These are phyloP conservation scores for Rhododendron griersonianum DNA, from an alignment of 148 eudicot genomes.

Conservation along the genomic window DNA sequence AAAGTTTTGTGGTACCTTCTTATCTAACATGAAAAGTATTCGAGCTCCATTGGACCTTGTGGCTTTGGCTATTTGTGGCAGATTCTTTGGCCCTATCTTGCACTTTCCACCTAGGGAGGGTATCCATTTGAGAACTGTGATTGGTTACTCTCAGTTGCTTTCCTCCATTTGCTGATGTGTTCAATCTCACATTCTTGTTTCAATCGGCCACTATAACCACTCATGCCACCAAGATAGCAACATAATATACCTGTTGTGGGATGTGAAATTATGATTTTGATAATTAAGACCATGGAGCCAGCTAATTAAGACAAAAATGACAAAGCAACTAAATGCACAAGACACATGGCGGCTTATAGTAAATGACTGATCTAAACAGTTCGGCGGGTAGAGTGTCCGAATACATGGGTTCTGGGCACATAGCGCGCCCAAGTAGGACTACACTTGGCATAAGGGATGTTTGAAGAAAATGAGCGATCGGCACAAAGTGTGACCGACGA, in stretches of 20 bases:
- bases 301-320: background rate
- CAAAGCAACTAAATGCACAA: background rate
- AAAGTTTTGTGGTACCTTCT: background rate
- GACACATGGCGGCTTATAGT: background rate
- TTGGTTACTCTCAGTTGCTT: background rate
- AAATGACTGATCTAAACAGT: no score
- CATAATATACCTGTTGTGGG: background rate
- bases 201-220: background rate
- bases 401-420: background rate
- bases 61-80: background rate
- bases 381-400: background rate
- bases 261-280: background rate
- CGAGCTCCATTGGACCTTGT: background rate
- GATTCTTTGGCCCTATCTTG: background rate
- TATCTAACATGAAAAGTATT: background rate
- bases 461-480: background rate
- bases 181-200: background rate
- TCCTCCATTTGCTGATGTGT: background rate
- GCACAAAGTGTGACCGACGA: background rate
- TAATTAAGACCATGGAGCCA: background rate
- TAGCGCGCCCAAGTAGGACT: background rate
- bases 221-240: background rate
- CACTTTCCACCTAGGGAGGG: background rate
- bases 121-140: background rate
- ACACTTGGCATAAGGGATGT: background rate